Conservation (phyloP, 371 early-diverging fungal species). For the Mortierella sp. region DNA sequence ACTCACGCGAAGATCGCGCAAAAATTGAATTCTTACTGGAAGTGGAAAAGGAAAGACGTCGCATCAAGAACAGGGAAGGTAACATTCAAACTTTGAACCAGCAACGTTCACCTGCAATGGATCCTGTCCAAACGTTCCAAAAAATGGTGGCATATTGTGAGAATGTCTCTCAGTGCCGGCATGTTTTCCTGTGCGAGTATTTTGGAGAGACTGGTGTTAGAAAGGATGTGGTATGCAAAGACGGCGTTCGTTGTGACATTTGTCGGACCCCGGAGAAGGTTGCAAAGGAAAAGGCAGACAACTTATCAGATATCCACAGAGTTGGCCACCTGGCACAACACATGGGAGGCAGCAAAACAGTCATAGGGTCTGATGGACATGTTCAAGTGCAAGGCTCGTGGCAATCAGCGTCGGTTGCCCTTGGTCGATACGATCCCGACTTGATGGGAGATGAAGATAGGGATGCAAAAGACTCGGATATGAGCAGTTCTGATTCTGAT, state of each 20-base stretch:
- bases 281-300: conserved; percentile 35
- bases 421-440: conserved; percentile 40
- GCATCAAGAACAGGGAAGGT: conserved; percentile 83
- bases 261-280: conserved; percentile 51
- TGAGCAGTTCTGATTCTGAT: neutral
- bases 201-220: conserved; percentile 84
- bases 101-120: neutral
- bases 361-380: conserved; percentile 25
- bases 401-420: conserved; percentile 22
- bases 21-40: conserved; percentile 82
- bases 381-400: conserved; percentile 32
- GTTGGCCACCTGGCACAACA: conserved; percentile 15
- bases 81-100: neutral
- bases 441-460: conserved; percentile 29
- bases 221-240: conserved; percentile 29
- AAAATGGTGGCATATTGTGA: conserved; percentile 94
- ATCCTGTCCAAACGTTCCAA: conserved; percentile 76
- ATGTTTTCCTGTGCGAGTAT: conserved; percentile 90
- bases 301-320: conserved; percentile 10
- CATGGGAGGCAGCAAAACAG: conserved; percentile 30
- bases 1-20: conserved; percentile 83
- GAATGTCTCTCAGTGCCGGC: conserved; percentile 91
- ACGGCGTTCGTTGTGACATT: conserved; percentile 41
- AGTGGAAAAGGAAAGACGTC: conserved; percentile 79
- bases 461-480: conserved; percentile 9